Evolutionary conservation across 2,329 filamentous ascomycete genomes (phyloP).

Genomic region (Paecilomyces formosus): DNA sequence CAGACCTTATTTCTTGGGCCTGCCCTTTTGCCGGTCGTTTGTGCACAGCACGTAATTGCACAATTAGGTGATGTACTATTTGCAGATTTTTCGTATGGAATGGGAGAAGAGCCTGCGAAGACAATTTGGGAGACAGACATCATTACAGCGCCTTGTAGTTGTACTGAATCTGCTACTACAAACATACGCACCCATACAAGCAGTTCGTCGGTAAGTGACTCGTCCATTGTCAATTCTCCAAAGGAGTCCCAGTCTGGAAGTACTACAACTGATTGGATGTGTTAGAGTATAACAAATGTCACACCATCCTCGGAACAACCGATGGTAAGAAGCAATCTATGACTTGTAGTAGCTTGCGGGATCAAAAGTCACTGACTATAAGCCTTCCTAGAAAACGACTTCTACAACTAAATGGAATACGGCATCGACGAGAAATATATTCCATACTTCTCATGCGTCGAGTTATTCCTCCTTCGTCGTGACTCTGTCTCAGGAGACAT

Average conservation of each 20-base stretch:
- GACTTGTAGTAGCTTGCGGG: neutral
- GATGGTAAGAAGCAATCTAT: neutral
- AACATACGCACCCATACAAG: neutral
- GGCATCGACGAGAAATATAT: neutral
- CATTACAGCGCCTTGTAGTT: neutral
- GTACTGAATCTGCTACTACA: neutral
- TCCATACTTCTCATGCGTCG: neutral
- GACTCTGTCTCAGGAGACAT: neutral
- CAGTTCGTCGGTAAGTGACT: neutral
- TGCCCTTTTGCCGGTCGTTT: neutral
- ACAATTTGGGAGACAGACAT: slow-evolving; percentile 1
- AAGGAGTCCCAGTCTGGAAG: neutral
- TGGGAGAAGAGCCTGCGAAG: neutral
- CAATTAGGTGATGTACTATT: neutral
- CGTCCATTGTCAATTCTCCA: neutral
- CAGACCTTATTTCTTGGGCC: neutral
- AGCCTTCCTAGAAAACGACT: neutral
- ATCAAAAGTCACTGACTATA: neutral
- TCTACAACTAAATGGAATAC: neutral
- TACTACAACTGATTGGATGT: neutral
- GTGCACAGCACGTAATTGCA: neutral
- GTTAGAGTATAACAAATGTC: neutral
- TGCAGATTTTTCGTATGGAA: neutral
- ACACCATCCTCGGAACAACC: neutral
- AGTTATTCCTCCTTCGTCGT: neutral